Base-by-base conservation (phyloP, 108 stramenopile species). In the Pinguiococcus pyrenoidosus region DNA sequence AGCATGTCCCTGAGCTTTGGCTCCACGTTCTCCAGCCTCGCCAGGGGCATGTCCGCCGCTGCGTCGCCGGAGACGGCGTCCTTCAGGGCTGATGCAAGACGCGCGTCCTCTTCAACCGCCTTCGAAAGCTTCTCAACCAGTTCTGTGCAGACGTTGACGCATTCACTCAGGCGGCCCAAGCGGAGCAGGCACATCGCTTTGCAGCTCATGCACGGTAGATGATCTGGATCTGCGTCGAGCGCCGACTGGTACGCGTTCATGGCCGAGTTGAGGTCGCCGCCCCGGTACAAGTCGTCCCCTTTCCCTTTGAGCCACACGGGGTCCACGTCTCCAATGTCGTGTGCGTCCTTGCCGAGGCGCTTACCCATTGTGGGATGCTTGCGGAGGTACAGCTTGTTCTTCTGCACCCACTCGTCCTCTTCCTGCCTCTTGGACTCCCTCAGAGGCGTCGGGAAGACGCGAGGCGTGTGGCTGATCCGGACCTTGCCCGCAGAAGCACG, bases 261-360 rank as follows among this genome's bases (percentile, higher is more conserved):
- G 17, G 66, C 66, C 7, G 49, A 59, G 13, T 16, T 48, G 55
- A 41, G 58, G 48, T 68, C 66, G n/a, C 66, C 66, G n/a, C 45
- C 49, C 16, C 37, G 20, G 53, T 58, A 72, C 12, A 72, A 62
- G 65, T 72, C 71, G 37, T 72, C 71, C 5, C 71, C 71, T 33
- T 61, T 72, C 25, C 64, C 69, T 35, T 72, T 72, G 25, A 72
- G 62, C 69, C 71, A 72, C 23, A 62, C 44, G 0, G 71, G 69
- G 52, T 72, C 71, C 16, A 21, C 54, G 51, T 72, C 71, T 24
- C 58, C 56, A 18, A 72, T 66, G 9, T 71, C 70, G 14, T 39
- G 21, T 4, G 32, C 33, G n/a, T 55, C 27, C 3, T 17, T 40
- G 8, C 40, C 52, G 25, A 60, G 58, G 17, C 43, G 26, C 23